Conservation (phyloP, 2,329 filamentous ascomycete genomes). For the Teratosphaeria destructans region DNA sequence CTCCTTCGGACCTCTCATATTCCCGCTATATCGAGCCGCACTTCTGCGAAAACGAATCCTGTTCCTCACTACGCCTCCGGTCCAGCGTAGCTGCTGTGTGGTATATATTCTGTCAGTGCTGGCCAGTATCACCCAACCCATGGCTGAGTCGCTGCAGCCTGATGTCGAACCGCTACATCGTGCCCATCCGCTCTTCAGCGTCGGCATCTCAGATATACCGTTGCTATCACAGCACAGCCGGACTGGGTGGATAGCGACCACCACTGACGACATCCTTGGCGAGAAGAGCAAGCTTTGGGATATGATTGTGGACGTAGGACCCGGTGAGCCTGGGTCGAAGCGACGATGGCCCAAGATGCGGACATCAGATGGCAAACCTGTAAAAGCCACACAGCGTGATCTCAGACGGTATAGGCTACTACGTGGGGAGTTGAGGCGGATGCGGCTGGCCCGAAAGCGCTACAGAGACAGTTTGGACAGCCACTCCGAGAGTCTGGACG, state of each 20-base stretch:
- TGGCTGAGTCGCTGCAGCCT: constrained; percentile 56
- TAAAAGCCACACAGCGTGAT: constrained; percentile 87
- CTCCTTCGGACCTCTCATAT: constrained; percentile 81
- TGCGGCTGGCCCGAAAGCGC: constrained; percentile 27
- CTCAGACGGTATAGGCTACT: constrained; percentile 67
- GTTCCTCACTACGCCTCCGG: constrained; percentile 75
- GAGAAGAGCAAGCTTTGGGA: constrained; percentile 85
- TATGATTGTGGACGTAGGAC: constrained; percentile 66
- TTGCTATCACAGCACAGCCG: constrained; percentile 48
- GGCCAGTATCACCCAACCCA: constrained; percentile 71
- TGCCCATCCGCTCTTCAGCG: constrained; percentile 75
- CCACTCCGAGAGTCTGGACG: constrained; percentile 13
- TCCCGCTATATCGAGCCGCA: constrained; percentile 80
- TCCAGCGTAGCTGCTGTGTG: constrained; percentile 72
- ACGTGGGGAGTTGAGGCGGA: constrained; percentile 45
- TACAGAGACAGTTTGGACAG: constrained; percentile 17
- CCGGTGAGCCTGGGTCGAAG: constrained; percentile 16
- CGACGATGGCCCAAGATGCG: constrained; percentile 65
- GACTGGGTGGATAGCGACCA: constrained; percentile 80
- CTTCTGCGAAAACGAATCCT: constrained; percentile 79
- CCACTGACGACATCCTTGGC: constrained; percentile 83
- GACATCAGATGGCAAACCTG: constrained; percentile 46
- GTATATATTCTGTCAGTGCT: constrained; percentile 93
- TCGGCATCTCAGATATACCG: constrained; percentile 88
- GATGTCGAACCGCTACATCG: constrained; percentile 46